Conservation (phyloP, 2,329 filamentous ascomycete genomes). For the Aspergillus sp. region DNA sequence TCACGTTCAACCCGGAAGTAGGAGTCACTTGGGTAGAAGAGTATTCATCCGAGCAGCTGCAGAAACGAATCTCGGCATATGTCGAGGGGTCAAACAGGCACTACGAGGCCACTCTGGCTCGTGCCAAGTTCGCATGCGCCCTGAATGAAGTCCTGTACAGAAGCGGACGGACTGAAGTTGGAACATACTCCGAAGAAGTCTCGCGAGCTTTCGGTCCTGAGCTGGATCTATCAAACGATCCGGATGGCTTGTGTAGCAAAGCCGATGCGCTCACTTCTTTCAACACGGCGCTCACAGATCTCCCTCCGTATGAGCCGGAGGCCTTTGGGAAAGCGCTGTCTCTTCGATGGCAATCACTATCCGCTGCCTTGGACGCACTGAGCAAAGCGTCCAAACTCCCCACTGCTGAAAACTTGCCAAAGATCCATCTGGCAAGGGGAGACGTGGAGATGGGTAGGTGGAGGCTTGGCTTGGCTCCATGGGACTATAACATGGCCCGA, state of each 20-base stretch:
- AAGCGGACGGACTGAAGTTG: conserved; percentile 50
- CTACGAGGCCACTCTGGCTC: conserved; percentile 56
- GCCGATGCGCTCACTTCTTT: conserved; percentile 59
- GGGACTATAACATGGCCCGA: conserved; percentile 43
- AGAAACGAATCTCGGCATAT: conserved; percentile 57
- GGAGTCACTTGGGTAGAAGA: conserved; percentile 61
- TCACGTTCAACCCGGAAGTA: conserved; percentile 44
- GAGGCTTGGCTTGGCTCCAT: conserved; percentile 51
- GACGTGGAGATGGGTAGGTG: conserved; percentile 58
- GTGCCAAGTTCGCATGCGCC: conserved; percentile 58
- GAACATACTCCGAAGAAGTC: conserved; percentile 54
- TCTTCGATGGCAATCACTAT: conserved; percentile 56
- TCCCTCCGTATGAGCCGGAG: conserved; percentile 31
- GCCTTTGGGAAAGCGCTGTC: conserved; percentile 32
- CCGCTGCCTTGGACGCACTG: conserved; percentile 52
- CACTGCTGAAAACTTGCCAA: conserved; percentile 51
- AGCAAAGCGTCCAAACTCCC: conserved; percentile 55
- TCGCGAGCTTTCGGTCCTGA: conserved; percentile 43
- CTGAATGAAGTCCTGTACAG: conserved; percentile 61
- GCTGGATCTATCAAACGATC: conserved; percentile 45
- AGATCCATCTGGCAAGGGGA: conserved; percentile 57
- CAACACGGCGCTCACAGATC: conserved; percentile 50
- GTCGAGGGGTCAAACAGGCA: conserved; percentile 48
- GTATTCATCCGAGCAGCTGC: conserved; percentile 55
- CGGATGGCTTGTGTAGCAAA: conserved; percentile 55